Evolutionary conservation across 495 filamentous ascomycete genomes (phyloP), one percentile per base, ranked within the genome.

Genomic region (Penicillium waksmanii): DNA sequence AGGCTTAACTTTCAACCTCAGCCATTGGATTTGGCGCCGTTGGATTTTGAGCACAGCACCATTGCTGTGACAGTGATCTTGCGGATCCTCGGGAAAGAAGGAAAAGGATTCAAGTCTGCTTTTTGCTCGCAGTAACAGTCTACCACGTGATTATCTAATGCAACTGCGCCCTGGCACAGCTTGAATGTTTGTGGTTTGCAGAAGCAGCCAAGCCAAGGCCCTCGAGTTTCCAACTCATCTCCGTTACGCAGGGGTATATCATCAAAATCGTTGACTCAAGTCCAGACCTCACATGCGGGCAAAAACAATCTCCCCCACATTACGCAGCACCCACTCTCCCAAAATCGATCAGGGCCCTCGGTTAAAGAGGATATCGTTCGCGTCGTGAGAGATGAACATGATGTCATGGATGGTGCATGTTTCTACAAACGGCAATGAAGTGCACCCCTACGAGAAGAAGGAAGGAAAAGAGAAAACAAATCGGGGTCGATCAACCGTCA

Each of bases 11-110:
- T 48, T 13, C 35, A 25, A 43, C 61, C 23, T 53, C 15, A 42
- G 10, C 17, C 33, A 58, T 52, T 42, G 38, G 21, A 34, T 35
- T 74, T 68, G 62, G 66, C 74, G 73, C 74, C 61, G 74, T 77
- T 77, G 74, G 68, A 52, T 65, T 53, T 42, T 27, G 34, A 40
- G 42, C 46, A 48, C 46, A 12, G 46, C 21, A 23, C 13, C 6
- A n/a, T 44, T 44, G 40, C 17, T 18, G 36, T 17, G 13, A 48
- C 4, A 10, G 23, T 50, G 23, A 31, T 35, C 40, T 18, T 46
- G 42, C 34, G 25, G 34, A 54, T 21, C 17, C 12, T 19, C n/a
- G 42, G 49, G 40, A 23, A 31, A 10, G 33, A 19, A 42, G 6
- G 27, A 17, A 21, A 38, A 47, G 23, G 5, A 43, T 43, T 51